These are phyloP conservation scores for Aureobasidium lini DNA, from an alignment of 2,329 filamentous ascomycete species.

Conservation along the genomic window DNA sequence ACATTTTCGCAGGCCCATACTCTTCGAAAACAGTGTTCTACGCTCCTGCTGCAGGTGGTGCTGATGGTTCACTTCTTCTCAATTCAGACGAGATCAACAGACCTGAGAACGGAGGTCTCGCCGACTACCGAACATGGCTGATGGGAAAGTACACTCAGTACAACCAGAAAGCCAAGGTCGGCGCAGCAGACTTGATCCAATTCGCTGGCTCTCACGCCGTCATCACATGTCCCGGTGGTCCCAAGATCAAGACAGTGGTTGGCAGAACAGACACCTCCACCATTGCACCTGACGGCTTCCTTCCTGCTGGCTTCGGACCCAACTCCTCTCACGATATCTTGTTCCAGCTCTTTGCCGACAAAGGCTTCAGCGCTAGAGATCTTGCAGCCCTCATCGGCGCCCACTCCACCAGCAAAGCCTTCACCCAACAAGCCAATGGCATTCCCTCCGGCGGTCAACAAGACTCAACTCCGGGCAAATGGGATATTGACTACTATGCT, in stretches of 20 bases:
- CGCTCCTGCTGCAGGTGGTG: constrained; percentile 30
- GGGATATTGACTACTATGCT: constrained; percentile 45
- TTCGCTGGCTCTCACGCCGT: constrained; percentile 41
- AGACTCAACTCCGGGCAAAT: constrained; percentile 43
- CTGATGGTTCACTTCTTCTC: constrained; percentile 36
- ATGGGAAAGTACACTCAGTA: constrained; percentile 29
- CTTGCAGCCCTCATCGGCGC: constrained; percentile 50
- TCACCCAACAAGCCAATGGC: constrained; percentile 23
- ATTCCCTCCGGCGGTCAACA: constrained; percentile 32
- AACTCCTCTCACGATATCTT: constrained; percentile 33
- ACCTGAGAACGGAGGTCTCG: constrained; percentile 39
- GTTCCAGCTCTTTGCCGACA: constrained; percentile 41
- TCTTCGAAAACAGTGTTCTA: constrained; percentile 18
- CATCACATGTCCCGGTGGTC: constrained; percentile 45
- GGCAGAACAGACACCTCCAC: constrained; percentile 40
- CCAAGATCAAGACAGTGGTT: constrained; percentile 43
- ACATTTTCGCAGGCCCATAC: constrained; percentile 15
- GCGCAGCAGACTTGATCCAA: constrained; percentile 49
- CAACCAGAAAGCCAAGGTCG: constrained; percentile 23
- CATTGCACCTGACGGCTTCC: constrained; percentile 36
- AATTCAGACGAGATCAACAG: constrained; percentile 29
- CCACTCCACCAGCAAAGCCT: constrained; percentile 44
- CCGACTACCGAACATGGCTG: constrained; percentile 34
- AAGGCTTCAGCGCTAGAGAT: constrained; percentile 44
- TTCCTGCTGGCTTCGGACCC: constrained; percentile 37